Evolutionary conservation across 2,329 filamentous ascomycete species (phyloP).

Genomic region (Sclerotinia spermophila): DNA sequence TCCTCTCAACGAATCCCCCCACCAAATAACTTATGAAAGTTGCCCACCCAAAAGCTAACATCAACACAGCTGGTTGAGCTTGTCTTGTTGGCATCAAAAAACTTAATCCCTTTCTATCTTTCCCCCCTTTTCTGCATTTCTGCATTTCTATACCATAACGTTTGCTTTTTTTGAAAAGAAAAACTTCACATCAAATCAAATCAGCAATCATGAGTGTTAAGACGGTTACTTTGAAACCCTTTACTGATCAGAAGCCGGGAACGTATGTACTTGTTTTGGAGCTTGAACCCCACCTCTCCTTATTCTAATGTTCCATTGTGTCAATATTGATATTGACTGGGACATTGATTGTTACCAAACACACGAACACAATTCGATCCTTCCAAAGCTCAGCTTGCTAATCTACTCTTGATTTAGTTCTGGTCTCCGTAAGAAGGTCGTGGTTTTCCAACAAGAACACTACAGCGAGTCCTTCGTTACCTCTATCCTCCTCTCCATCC

Average conservation of each 20-base stretch:
- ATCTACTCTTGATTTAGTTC: slow-evolving; percentile 56
- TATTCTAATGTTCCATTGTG: background rate
- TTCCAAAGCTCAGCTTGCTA: background rate
- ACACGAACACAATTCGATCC: too few species aligned
- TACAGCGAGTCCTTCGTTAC: slow-evolving; percentile 96
- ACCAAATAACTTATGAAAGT: background rate
- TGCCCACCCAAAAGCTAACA: background rate
- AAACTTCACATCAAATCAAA: background rate
- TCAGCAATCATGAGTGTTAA: slow-evolving; percentile 65
- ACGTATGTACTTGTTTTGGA: slow-evolving; percentile 65
- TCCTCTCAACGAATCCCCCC: slow-evolving; percentile 9
- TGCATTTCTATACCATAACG: background rate
- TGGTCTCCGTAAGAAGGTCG: slow-evolving; percentile 98
- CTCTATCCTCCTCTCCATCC: slow-evolving; percentile 92
- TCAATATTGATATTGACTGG: background rate
- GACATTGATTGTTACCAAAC: background rate
- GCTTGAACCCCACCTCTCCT: slow-evolving; percentile 14
- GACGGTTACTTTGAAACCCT: slow-evolving; percentile 79
- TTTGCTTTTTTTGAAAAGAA: too few species aligned
- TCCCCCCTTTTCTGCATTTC: background rate
- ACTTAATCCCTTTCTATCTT: too few species aligned
- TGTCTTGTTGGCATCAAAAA: slow-evolving; percentile 7
- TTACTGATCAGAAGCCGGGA: slow-evolving; percentile 96
- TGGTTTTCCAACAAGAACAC: slow-evolving; percentile 90
- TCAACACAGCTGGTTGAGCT: slow-evolving; percentile 10